Evolutionary conservation across 495 filamentous ascomycete species (phyloP).

Genomic region (Viridothelium virens): DNA sequence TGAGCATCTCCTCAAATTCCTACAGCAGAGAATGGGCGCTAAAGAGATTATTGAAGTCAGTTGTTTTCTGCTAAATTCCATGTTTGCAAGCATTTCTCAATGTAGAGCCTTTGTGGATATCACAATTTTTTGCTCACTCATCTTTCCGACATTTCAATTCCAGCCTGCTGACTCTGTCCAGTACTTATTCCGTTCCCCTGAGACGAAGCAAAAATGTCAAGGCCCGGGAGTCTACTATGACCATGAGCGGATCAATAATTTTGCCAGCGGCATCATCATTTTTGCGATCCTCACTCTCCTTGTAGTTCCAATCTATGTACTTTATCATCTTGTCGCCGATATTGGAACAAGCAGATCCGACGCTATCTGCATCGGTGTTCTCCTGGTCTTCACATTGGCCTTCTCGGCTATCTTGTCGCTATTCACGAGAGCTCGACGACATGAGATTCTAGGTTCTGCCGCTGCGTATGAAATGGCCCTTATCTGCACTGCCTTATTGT

Average conservation of each 20-base stretch:
- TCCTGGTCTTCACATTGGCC: slow-evolving; percentile 29
- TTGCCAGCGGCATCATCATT: slow-evolving; percentile 21
- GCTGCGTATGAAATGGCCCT: slow-evolving; percentile 26
- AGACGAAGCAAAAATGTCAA: slow-evolving; percentile 13
- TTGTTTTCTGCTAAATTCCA: not conserved
- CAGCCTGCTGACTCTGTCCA: not conserved
- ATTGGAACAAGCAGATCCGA: slow-evolving; percentile 10
- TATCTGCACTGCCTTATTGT: not conserved
- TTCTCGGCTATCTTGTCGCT: slow-evolving; percentile 29
- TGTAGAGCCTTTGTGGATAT: not conserved
- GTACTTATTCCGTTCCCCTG: slow-evolving; percentile 21
- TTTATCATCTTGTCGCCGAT: slow-evolving; percentile 21
- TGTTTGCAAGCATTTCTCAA: not conserved
- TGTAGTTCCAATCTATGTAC: slow-evolving; percentile 27
- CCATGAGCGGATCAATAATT: slow-evolving; percentile 17
- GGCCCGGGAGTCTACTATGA: slow-evolving; percentile 14
- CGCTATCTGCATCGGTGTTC: slow-evolving; percentile 23
- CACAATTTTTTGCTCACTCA: not conserved
- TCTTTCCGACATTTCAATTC: not conserved
- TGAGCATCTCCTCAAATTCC: slow-evolving; percentile 20
- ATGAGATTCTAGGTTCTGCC: slow-evolving; percentile 34
- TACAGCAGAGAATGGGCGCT: slow-evolving; percentile 3
- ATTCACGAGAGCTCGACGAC: slow-evolving; percentile 31
- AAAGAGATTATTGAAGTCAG: slow-evolving; percentile 17
- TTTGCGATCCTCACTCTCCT: slow-evolving; percentile 25